Base-by-base conservation (phyloP, 176 grass and related monocot species). In the Chrysopogon serrulatus region DNA sequence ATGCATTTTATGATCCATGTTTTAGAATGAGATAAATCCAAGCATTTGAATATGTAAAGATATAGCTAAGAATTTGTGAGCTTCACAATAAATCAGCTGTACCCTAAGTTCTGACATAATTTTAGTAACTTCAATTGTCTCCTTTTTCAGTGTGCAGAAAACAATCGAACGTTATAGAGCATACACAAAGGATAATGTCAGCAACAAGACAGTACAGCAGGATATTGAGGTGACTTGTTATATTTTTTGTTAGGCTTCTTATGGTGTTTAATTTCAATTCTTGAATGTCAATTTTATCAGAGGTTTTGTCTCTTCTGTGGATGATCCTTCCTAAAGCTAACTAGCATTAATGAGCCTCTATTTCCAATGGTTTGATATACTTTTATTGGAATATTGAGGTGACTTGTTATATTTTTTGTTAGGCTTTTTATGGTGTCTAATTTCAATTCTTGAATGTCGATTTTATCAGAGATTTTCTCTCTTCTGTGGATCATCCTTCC, bases 81-180 rank as follows among this genome's bases (percentile, higher is more conserved):
- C 59, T 32, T 47, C 30, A 51, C 42, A 72, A 45, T 78, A 10
- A 78, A 39, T 42, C 8, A 40, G n/a, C n/a, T 7, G 15, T 18
- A 28, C 30, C 36, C 2, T 49, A 42, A 34, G 31, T 87, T 43
- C 5, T 86, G 54, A 57, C 28, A 70, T 5, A 47, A n/a, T 12
- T 67, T 86, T 51, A 33, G 21, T 67, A 17, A 49, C 36, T 81
- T 39, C 26, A 35, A 78, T 40, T 28, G 18, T 44, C 71, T 71
- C 59, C 18, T 39, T 64, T 64, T 74, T 77, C 83, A 94, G 92
- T 78, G 80, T 89, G 76, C 86, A 73, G 33, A 86, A 87, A 84
- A 94, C 89, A 79, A 82, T 94, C 57, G 89, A 89, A 51, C 92
- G 92, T 10, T 94, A 94, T 78, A 89, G 21, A 68, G 84, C 71